Evolutionary conservation across 768 basidiomycete genomes (phyloP).

Genomic region (Collybiopsis confluens): DNA sequence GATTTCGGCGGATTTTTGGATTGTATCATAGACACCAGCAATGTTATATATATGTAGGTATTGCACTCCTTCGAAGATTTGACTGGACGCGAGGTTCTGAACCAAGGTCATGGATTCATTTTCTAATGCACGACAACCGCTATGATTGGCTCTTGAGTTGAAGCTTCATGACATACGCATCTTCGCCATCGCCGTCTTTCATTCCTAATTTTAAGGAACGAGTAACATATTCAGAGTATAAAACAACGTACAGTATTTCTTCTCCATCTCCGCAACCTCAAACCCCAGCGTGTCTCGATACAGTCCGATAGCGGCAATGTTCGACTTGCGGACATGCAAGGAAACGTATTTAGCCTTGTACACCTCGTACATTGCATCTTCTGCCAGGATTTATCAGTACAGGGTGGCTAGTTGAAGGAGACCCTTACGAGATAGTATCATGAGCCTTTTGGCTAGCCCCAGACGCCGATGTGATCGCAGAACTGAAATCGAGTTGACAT

Average conservation of each 20-base stretch:
- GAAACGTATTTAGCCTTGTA: constrained; percentile 84
- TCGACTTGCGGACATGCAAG: constrained; percentile 93
- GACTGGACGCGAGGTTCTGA: no score
- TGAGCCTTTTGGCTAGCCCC: constrained; percentile 89
- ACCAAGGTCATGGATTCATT: no score
- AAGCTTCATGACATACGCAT: constrained; percentile 80
- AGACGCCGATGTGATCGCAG: constrained; percentile 83
- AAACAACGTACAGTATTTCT: constrained; percentile 76
- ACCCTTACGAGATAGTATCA: constrained; percentile 86
- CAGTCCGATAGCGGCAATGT: constrained; percentile 83
- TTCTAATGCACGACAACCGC: no score
- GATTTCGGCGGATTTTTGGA: no score
- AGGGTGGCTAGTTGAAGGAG: not conserved
- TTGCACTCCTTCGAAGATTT: no score
- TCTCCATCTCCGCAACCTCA: constrained; percentile 79
- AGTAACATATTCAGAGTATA: not conserved
- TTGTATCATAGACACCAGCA: no score
- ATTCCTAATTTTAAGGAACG: not conserved
- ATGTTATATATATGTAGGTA: no score
- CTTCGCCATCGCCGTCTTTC: constrained; percentile 83
- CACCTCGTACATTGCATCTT: constrained; percentile 87
- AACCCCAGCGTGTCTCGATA: constrained; percentile 92
- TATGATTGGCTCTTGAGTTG: constrained; percentile 26
- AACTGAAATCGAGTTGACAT: constrained; percentile 96
- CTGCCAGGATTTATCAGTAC: constrained; percentile 32